Conservation (phyloP, 192 early-diverging fungal genomes). For the Chytriomyces sp. region DNA sequence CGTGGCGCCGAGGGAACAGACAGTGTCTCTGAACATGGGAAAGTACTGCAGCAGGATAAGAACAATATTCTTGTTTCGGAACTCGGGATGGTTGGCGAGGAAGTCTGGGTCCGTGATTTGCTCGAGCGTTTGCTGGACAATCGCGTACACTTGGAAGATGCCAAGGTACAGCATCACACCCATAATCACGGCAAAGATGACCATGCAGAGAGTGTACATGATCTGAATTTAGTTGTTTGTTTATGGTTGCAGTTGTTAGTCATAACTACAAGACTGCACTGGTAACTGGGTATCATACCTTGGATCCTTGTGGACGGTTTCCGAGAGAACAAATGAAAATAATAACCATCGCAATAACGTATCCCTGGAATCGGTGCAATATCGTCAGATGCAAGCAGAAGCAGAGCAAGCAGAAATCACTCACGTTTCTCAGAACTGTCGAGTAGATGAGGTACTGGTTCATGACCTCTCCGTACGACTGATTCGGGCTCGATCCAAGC, state of each 20-base stretch:
- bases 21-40: constrained; percentile 27
- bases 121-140: constrained; percentile 13
- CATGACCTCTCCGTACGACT: constrained; percentile 23
- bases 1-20: constrained; percentile 58
- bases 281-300: background rate
- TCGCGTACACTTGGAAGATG: constrained; percentile 35
- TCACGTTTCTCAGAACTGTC: constrained; percentile 18
- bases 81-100: constrained; percentile 7
- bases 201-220: constrained; percentile 34
- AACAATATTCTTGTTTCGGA: constrained; percentile 16
- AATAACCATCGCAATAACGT: constrained; percentile 44
- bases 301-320: constrained; percentile 56
- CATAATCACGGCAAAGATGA: constrained; percentile 46
- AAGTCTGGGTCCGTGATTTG: constrained; percentile 25
- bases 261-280: background rate
- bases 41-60: constrained; percentile 23
- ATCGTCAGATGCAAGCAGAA: constrained; percentile 5
- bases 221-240: background rate
- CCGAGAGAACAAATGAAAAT: constrained; percentile 57
- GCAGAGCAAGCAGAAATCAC: background rate
- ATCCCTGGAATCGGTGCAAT: constrained; percentile 35
- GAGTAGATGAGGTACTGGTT: constrained; percentile 17
- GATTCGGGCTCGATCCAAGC: constrained; percentile 51
- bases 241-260: background rate
- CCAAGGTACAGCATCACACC: constrained; percentile 46